These are phyloP conservation scores for Penicillium riverlandense DNA, from an alignment of 495 filamentous ascomycete genomes.

Conservation along the genomic window DNA sequence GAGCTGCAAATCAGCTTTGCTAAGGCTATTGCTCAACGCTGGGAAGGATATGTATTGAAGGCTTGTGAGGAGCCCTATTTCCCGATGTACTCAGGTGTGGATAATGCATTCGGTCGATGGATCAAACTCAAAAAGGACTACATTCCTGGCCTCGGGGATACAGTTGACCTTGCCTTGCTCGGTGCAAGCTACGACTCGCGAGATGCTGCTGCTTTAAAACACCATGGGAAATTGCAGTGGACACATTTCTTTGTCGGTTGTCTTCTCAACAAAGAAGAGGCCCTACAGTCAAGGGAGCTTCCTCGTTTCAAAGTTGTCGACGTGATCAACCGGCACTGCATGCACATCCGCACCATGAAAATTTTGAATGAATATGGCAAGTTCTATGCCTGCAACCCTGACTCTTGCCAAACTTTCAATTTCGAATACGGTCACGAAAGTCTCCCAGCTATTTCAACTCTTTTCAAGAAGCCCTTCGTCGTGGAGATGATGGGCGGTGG, in stretches of 20 bases:
- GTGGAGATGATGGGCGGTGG: constrained; percentile 58
- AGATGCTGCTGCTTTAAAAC: constrained; percentile 38
- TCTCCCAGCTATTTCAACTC: constrained; percentile 28
- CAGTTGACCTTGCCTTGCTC: constrained; percentile 72
- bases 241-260: constrained; percentile 78
- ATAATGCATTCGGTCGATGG: constrained; percentile 41
- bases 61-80: constrained; percentile 74
- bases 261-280: constrained; percentile 63
- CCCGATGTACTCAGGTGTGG: constrained; percentile 31
- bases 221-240: constrained; percentile 51
- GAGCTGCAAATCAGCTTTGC: constrained; percentile 57
- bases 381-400: constrained; percentile 22
- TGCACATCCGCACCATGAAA: constrained; percentile 41
- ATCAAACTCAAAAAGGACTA: constrained; percentile 93
- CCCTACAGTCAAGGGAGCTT: constrained; percentile 39
- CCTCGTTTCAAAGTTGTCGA: constrained; percentile 63
- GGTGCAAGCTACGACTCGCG: constrained; percentile 60
- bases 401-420: constrained; percentile 21
- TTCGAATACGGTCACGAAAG: constrained; percentile 23
- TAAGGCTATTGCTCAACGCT: constrained; percentile 52
- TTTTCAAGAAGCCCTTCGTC: constrained; percentile 57
- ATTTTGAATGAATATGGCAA: constrained; percentile 46
- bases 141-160: constrained; percentile 70
- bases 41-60: constrained; percentile 77
- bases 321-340: constrained; percentile 41